These are phyloP conservation scores for Blastobotrys malaysiensis DNA, from an alignment of 1,139 yeast genomes.

Conservation along the genomic window DNA sequence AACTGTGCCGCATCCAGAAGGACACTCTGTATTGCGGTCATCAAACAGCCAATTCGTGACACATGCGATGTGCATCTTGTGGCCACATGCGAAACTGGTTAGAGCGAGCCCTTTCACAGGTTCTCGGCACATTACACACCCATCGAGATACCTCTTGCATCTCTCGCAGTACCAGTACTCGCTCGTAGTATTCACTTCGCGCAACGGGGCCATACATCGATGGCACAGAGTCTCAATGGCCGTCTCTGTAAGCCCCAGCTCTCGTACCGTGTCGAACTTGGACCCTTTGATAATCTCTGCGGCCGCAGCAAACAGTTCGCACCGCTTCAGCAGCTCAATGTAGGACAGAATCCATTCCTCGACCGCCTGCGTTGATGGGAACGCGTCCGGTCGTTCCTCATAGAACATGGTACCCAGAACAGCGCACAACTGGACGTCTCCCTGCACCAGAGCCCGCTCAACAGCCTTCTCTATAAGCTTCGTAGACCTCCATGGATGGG, in stretches of 20 bases:
- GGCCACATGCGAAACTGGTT: conserved; percentile 75
- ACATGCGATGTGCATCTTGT: conserved; percentile 80
- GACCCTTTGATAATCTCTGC: conserved; percentile 49
- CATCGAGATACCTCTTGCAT: conserved; percentile 55
- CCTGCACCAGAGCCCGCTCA: conserved; percentile 53
- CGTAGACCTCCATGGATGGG: conserved; percentile 47
- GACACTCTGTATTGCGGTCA: conserved; percentile 65
- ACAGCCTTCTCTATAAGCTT: conserved; percentile 43
- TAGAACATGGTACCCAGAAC: conserved; percentile 56
- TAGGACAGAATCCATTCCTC: conserved; percentile 49
- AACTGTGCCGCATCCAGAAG: conserved; percentile 58
- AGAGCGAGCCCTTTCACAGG: conserved; percentile 72
- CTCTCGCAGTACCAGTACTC: conserved; percentile 71
- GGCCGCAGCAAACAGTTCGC: conserved; percentile 52
- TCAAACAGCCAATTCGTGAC: conserved; percentile 70
- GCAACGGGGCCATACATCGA: conserved; percentile 55
- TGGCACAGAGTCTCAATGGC: conserved; percentile 63
- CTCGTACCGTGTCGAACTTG: conserved; percentile 42
- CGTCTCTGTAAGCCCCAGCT: conserved; percentile 49
- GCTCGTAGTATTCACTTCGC: conserved; percentile 40
- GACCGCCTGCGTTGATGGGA: conserved; percentile 17
- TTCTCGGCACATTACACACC: conserved; percentile 75
- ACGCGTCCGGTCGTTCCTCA: conserved; percentile 35
- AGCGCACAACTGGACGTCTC: conserved; percentile 60
- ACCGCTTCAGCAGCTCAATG: conserved; percentile 50